Conservation (phyloP, 345 rosid species). For the sweet orange (Citrus sinensis) region DVS_A1.0 CM039162.1:28536001-28536500, state of each 20-base stretch:
- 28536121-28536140: slow-evolving; percentile 69
- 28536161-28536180: slow-evolving; percentile 57
- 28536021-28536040: slow-evolving; percentile 46
- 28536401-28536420: slow-evolving; percentile 70
- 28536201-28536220: slow-evolving; percentile 53
- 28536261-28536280: slow-evolving; percentile 52
- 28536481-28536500: slow-evolving; percentile 61
- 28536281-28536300: slow-evolving; percentile 57
- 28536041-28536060: slow-evolving; percentile 61
- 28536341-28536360: slow-evolving; percentile 67
- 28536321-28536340: slow-evolving; percentile 52
- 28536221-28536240: slow-evolving; percentile 47
- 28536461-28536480: slow-evolving; percentile 60
- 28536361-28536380: slow-evolving; percentile 45
- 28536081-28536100: slow-evolving; percentile 71
- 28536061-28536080: slow-evolving; percentile 61
- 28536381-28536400: slow-evolving; percentile 38
- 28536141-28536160: slow-evolving; percentile 64
- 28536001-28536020: slow-evolving; percentile 45
- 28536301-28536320: slow-evolving; percentile 51
- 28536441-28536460: slow-evolving; percentile 63
- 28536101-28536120: slow-evolving; percentile 64
- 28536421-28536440: slow-evolving; percentile 63
- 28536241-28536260: slow-evolving; percentile 59
- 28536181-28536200: slow-evolving; percentile 53